These are phyloP conservation scores for Colletotrichum magnum DNA, from an alignment of 2,329 filamentous ascomycete species.

Conservation along the genomic window DNA sequence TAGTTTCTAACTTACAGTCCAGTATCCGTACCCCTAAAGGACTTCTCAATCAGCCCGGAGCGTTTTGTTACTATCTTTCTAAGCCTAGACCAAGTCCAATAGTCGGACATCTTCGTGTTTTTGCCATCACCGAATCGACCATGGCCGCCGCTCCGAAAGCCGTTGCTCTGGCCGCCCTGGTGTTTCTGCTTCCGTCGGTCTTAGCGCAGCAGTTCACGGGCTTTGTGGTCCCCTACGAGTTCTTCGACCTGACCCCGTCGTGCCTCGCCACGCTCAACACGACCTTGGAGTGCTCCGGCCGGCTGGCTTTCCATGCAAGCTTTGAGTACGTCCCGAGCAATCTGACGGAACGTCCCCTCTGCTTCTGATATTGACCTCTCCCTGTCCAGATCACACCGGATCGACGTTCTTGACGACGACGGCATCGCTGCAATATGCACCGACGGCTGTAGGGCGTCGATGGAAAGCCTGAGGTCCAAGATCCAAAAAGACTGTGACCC, in stretches of 20 bases:
- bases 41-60: no score
- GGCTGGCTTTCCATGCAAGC: background rate
- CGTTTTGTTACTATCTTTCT: no score
- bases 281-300: background rate
- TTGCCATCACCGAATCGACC: no score
- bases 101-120: no score
- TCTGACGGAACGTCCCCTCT: background rate
- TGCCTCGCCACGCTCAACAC: conserved; percentile 2
- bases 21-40: no score
- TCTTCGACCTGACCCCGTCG: background rate
- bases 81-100: no score
- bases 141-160: no score
- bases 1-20: no score
- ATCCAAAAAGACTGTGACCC: background rate
- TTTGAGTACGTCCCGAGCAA: background rate
- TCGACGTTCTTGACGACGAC: conserved; percentile 8
- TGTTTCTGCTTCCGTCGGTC: no score
- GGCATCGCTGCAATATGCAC: background rate
- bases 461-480: background rate
- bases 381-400: background rate
- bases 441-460: background rate
- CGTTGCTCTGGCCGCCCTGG: no score
- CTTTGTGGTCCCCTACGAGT: background rate
- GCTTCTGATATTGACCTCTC: background rate
- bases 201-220: no score